A percentile compares a stretch with the other conserved stretches of the same genome.
These are phyloP conservation scores for Colletotrichum sansevieriae DNA, from an alignment of 2,329 filamentous ascomycete species.

Conservation along the genomic window DNA sequence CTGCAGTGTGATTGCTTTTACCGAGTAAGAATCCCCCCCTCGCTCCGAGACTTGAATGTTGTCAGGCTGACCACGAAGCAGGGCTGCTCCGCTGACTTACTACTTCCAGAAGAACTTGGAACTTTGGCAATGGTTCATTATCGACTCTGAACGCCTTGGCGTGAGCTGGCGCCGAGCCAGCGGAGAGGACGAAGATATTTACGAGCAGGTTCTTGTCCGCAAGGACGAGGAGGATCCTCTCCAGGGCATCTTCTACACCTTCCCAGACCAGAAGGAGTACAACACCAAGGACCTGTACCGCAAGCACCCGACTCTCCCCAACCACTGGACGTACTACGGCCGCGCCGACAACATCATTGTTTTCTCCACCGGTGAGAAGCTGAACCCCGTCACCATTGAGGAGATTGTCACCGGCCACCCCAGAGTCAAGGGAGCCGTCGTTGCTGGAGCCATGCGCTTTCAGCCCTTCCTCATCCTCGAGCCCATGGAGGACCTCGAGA, in stretches of 20 bases:
- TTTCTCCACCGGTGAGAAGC: constrained; percentile 64
- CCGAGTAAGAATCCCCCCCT: constrained; percentile 52
- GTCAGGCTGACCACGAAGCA: constrained; percentile 30
- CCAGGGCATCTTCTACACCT: constrained; percentile 57
- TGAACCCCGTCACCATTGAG: constrained; percentile 62
- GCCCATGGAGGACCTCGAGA: constrained; percentile 51
- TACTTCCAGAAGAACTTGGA: constrained; percentile 52
- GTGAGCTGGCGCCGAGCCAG: constrained; percentile 54
- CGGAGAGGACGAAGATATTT: constrained; percentile 50
- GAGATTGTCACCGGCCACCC: constrained; percentile 54
- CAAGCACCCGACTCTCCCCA: constrained; percentile 53
- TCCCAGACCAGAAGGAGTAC: constrained; percentile 52
- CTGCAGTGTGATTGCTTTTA: constrained; percentile 55
- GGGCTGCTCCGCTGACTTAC: constrained; percentile 52
- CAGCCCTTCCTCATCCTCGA: constrained; percentile 64
- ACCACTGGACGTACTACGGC: constrained; percentile 51
- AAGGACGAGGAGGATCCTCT: constrained; percentile 52
- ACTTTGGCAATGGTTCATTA: constrained; percentile 35
- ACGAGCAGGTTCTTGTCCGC: constrained; percentile 55
- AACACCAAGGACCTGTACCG: constrained; percentile 60
- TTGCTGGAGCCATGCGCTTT: constrained; percentile 61
- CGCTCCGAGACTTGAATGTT: no score
- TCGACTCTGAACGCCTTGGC: constrained; percentile 57
- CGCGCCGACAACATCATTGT: constrained; percentile 58
- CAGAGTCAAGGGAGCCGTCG: constrained; percentile 56